Base-by-base conservation (phyloP, 805 yeast genomes). In the Yarrowia porcina region DNA sequence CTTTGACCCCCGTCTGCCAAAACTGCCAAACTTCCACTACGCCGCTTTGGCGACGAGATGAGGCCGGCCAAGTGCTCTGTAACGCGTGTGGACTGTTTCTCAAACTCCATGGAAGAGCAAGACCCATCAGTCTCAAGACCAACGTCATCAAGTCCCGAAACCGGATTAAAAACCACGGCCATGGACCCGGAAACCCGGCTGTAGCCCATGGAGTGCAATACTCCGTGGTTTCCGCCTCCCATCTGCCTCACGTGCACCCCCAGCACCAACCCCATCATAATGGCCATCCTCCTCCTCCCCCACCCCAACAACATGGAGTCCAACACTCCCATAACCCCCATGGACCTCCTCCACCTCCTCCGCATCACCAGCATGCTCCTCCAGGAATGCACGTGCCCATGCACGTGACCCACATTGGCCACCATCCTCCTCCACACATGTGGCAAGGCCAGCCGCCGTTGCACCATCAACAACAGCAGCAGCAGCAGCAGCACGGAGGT, bases 11-110 rank as follows among this genome's bases (percentile, higher is more conserved):
- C 13, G 54, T 59, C 15, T 92, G 98, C 73, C 89, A 88, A 68
- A 92, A 92, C 74, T 92, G 98, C 76, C 83, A 87, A 70, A 92
- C 98, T 1, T 88, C 90, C 64, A 92, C 94, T 1, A 92, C 98
- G 1, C 97, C 98, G 0, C 77, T 92, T 28, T 92, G 97, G 97
- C 82, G 97, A 74, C 80, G 97, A 66, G 97, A 92, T 75, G 97
- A 91, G 70, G 83, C 89, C 11, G 96, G 96, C 15, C 87, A 86
- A 69, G 96, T 92, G 33, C 80, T 92, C 52, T 92, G 98, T 74
- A 92, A 92, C 76, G 98, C 98, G 10, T 90, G 97, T 77, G 97
- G 97, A 0, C 78, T 90, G 56, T 90, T 90, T 70, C 76, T 91
- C 65, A 92, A 92, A 75, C 80, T 92, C 42, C 98, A 92, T 72